phyloP scores from a whole-genome alignment of 352 stramenopile genomes.

The Globisporangium iwayamae region DNA sequence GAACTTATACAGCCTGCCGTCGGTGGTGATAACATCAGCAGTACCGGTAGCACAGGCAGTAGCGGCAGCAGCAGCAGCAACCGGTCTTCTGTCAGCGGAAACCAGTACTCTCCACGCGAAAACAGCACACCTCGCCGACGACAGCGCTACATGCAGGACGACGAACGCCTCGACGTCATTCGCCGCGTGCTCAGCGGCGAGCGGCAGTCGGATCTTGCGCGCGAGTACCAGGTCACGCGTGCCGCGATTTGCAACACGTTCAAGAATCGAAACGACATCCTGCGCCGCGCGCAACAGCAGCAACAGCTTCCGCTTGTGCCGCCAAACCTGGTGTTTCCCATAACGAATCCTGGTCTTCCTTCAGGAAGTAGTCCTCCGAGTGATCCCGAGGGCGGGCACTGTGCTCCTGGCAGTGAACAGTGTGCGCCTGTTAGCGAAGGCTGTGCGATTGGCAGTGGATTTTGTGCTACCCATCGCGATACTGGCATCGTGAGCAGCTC shows the following conservation, averaged over 20 bases:
- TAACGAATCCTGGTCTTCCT: background rate
- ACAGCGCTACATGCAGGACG: slow-evolving; percentile 13
- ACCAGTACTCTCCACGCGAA: background rate
- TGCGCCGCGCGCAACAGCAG: slow-evolving; percentile 25
- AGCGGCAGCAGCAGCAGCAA: background rate
- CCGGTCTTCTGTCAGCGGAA: background rate
- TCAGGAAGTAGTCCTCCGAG: background rate
- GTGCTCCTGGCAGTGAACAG: background rate
- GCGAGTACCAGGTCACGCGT: slow-evolving; percentile 63
- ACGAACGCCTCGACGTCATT: slow-evolving; percentile 12
- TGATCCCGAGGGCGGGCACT: background rate
- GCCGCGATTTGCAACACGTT: slow-evolving; percentile 62
- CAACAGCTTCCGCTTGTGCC: background rate
- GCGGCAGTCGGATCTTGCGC: slow-evolving; percentile 57
- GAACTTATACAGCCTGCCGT: background rate
- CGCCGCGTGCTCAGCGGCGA: slow-evolving; percentile 43
- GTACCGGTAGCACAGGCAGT: background rate
- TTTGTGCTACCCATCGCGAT: background rate
- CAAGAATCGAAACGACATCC: slow-evolving; percentile 49
- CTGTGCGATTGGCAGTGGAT: background rate
- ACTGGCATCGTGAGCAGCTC: background rate
- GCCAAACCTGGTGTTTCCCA: background rate
- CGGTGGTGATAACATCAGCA: no score
- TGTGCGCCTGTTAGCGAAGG: background rate
- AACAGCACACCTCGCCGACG: background rate